Percentiles rank a stretch among this genome's conserved stretches.
phyloP scores from a whole-genome alignment of 139 green algal genomes.

The Coccomyxa sp. region DNA sequence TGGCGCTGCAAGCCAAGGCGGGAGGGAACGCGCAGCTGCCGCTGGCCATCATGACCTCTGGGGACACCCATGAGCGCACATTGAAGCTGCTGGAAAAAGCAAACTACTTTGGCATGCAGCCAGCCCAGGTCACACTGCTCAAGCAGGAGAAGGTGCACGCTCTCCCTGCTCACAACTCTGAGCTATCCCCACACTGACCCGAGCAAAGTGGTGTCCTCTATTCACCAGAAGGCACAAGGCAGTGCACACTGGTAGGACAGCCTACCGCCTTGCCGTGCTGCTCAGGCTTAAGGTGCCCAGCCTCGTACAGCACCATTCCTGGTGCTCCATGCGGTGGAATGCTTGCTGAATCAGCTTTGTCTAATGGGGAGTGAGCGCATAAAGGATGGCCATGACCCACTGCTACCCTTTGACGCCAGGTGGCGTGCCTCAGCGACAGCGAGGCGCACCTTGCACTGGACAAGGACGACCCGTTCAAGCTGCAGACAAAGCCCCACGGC shows the following conservation, averaged over 20 bases:
- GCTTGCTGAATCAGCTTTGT: no score
- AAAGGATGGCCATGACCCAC: no score
- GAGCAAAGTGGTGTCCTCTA: no score
- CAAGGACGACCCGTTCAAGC: slow-evolving; percentile 54
- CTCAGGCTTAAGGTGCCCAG: no score
- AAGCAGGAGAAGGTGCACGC: slow-evolving; percentile 93
- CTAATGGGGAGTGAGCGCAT: no score
- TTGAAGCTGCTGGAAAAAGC: slow-evolving; percentile 73
- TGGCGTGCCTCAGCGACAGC: slow-evolving; percentile 91
- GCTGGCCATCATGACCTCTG: slow-evolving; percentile 97
- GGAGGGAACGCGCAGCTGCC: slow-evolving; percentile 49
- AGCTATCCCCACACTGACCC: no score
- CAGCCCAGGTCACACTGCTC: slow-evolving; percentile 75
- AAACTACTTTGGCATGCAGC: slow-evolving; percentile 81
- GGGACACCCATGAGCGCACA: slow-evolving; percentile 92
- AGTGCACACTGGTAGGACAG: no score
- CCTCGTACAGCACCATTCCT: no score
- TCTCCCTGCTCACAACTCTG: not conserved
- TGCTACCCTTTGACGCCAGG: no score
- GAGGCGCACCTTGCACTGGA: slow-evolving; percentile 82
- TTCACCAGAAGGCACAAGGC: no score
- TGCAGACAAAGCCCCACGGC: slow-evolving; percentile 96
- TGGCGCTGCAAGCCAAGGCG: slow-evolving; percentile 72
- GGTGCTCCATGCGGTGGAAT: no score
- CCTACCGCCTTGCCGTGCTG: no score